These are phyloP conservation scores for Pyrus pyrifolia DNA, from an alignment of 306 rosid species.

Conservation along the genomic window DNA sequence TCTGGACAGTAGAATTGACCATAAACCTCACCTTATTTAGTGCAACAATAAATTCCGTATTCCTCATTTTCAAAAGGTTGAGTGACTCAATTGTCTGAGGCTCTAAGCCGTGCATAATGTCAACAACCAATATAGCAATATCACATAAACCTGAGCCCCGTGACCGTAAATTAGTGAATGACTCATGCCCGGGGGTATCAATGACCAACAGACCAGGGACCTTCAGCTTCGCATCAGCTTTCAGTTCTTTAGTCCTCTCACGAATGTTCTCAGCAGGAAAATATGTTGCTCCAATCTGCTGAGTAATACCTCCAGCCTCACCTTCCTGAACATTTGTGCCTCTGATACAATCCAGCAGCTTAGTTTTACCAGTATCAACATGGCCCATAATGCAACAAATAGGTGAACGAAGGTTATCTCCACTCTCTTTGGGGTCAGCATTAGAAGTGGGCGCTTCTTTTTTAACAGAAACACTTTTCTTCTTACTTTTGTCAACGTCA, in stretches of 20 bases:
- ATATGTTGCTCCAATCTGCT: slow-evolving; percentile 97
- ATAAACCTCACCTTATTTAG: slow-evolving; percentile 60
- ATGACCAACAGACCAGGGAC: slow-evolving; percentile 89
- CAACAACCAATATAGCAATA: slow-evolving; percentile 93
- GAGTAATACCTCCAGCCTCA: slow-evolving; percentile 97
- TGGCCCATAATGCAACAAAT: slow-evolving; percentile 99
- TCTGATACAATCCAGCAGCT: slow-evolving; percentile 86
- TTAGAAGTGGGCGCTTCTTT: slow-evolving; percentile 25
- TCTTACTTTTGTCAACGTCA: slow-evolving; percentile 33
- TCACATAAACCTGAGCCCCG: slow-evolving; percentile 96
- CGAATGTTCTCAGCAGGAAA: slow-evolving; percentile 92
- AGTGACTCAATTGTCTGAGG: slow-evolving; percentile 92
- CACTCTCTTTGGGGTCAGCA: slow-evolving; percentile 37
- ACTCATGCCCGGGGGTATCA: slow-evolving; percentile 97
- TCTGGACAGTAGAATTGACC: background rate
- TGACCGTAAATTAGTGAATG: slow-evolving; percentile 80
- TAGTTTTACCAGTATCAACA: slow-evolving; percentile 95
- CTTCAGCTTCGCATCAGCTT: slow-evolving; percentile 91
- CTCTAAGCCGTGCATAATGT: slow-evolving; percentile 97
- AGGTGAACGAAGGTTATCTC: slow-evolving; percentile 85
- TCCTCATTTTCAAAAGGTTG: slow-evolving; percentile 87
- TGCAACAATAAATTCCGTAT: slow-evolving; percentile 91
- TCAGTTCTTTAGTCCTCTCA: slow-evolving; percentile 86
- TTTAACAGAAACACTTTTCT: slow-evolving; percentile 21
- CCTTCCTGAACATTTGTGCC: slow-evolving; percentile 98